Base-by-base conservation (phyloP, 1,284 basidiomycete genomes). In the Ustilago bromivora region DNA sequence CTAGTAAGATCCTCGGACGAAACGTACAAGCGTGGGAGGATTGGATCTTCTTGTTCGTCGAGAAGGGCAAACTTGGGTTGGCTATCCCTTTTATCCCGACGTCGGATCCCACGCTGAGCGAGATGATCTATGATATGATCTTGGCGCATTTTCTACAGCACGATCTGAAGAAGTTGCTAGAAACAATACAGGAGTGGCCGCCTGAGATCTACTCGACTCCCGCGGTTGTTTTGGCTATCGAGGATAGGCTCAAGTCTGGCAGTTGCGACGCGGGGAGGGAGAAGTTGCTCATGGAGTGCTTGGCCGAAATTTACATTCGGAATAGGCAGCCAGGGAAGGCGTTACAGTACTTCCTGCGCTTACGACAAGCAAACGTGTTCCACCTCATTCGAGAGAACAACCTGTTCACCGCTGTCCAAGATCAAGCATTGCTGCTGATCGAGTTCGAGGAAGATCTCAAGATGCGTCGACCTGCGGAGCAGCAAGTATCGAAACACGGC, bases 301-400 rank as follows among this genome's bases (percentile, higher is more conserved):
- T 99, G 23, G 94, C 94, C 0, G 95, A 98, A 84, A 88, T 99
- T 91, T 95, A 94, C 86, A 91, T 92, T 31, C 88, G 91, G 13
- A 95, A 96, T 79, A 91, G 93, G 2, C 95, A 98, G 87, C 94
- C 94, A 0, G 95, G 94, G 31, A 96, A 96, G 87, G 97, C 96
- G 0, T 88, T 99, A 2, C 93, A 94, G 0, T 98, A 92, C 88
- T 94, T 92, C 87, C 89, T 99, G 11, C 91, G 93, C 3, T 88
- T 99, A 13, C 91, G 95, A 10, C 89, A 92, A 57, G 91, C 94
- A 2, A 92, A 94, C 78, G 96, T 98, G 2, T 98, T 99, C 85
- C 93, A 96, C 76, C 91, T 99, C 61, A 98, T 99, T 76, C 90
- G 93, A 51, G 94, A 98, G 65, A 90, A 98, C 86, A 97, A 97